Percentiles rank a stretch among this genome's conserved stretches.
phyloP scores from a whole-genome alignment of 805 yeast genomes.

The Alloascoidea hylecoeti region DNA sequence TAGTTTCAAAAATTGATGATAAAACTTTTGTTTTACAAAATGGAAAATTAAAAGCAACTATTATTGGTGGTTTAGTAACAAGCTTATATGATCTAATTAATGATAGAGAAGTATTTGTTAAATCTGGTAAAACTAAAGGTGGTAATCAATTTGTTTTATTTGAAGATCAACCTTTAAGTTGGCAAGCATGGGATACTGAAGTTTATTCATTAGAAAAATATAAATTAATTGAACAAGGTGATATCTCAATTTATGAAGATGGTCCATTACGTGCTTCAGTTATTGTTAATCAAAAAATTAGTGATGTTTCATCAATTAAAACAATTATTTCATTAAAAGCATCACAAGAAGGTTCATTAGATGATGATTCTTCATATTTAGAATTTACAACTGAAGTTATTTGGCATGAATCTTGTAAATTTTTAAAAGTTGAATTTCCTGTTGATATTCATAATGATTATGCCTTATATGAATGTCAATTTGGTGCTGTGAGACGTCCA shows the following conservation, averaged over 20 bases:
- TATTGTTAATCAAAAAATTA: conserved; percentile 44
- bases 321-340: conserved; percentile 56
- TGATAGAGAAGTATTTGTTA: conserved; percentile 55
- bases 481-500: conserved; percentile 83
- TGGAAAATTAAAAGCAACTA: conserved; percentile 39
- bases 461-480: conserved; percentile 89
- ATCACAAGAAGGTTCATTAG: conserved; percentile 9
- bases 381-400: conserved; percentile 48
- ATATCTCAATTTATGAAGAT: conserved; percentile 23
- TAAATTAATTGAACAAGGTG: conserved; percentile 20
- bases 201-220: conserved; percentile 69
- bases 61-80: conserved; percentile 49
- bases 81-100: conserved; percentile 47
- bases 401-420: conserved; percentile 83
- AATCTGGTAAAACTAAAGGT: conserved; percentile 40
- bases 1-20: conserved; percentile 24
- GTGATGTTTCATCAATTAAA: conserved; percentile 40
- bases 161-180: conserved; percentile 82
- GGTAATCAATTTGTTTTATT: conserved; percentile 76
- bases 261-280: conserved; percentile 54
- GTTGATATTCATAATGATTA: conserved; percentile 62
- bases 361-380: conserved; percentile 22
- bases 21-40: conserved; percentile 41
- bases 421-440: conserved; percentile 91
- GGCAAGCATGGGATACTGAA: conserved; percentile 98